Conservation (phyloP, 192 early-diverging fungal genomes). For the Fimicolochytrium jonesii region DNA sequence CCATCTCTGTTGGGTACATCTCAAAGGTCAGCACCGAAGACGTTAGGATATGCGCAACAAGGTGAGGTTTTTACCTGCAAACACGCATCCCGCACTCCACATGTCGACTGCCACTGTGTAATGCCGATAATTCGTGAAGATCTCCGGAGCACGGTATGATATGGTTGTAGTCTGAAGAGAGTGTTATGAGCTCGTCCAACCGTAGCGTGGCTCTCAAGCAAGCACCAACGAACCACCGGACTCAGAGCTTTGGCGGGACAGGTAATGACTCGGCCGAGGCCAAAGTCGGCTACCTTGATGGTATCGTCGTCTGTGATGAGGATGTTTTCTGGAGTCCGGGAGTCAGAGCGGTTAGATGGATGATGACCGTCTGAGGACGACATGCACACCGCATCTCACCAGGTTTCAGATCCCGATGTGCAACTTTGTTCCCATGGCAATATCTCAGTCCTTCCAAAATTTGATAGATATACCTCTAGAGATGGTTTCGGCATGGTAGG, state of each 20-base stretch:
- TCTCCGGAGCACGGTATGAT: conserved; percentile 19
- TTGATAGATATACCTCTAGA: conserved; percentile 15
- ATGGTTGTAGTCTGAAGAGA: neutral
- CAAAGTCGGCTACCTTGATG: conserved; percentile 32
- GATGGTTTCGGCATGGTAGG: too few relatives aligned
- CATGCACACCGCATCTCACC: neutral
- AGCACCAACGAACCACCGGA: too few relatives aligned
- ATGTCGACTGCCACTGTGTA: conserved; percentile 16
- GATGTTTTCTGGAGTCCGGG: conserved; percentile 1
- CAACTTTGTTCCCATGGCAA: conserved; percentile 30
- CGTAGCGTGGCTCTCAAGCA: too few relatives aligned
- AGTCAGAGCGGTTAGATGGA: neutral
- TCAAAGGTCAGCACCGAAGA: neutral
- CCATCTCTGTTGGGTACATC: conserved; percentile 2
- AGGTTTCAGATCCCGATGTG: conserved; percentile 36
- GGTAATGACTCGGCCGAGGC: conserved; percentile 5
- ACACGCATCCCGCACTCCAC: conserved; percentile 29
- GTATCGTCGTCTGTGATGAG: neutral
- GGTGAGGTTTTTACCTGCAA: conserved; percentile 16
- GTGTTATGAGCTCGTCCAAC: neutral
- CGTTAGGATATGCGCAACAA: neutral
- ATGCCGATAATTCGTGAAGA: neutral
- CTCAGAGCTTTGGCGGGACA: conserved; percentile 5
- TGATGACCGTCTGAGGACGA: neutral
- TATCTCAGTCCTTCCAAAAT: conserved; percentile 29